Percentiles rank a stretch among this genome's conserved stretches.
Evolutionary conservation across 2,329 filamentous ascomycete genomes (phyloP).

Genomic region (Macrophomina pseudophaseolina): DNA sequence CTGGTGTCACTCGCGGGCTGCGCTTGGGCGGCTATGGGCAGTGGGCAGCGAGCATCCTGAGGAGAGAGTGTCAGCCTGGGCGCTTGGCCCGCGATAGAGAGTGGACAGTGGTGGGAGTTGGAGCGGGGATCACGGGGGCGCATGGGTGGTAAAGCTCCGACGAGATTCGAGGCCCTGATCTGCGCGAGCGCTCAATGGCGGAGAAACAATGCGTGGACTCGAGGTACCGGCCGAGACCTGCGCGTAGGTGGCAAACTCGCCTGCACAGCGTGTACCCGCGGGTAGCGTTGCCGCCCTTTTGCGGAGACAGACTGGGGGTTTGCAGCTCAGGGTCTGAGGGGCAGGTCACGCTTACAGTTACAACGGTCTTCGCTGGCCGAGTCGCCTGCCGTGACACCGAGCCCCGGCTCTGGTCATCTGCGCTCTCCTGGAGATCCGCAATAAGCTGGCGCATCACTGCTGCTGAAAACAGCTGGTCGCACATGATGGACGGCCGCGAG

Average conservation of each 20-base stretch:
- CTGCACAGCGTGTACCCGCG: slow-evolving; percentile 8
- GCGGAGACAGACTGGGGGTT: slow-evolving; percentile 13
- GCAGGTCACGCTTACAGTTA: slow-evolving; percentile 17
- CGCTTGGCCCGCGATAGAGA: neutral
- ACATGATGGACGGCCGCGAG: slow-evolving; percentile 18
- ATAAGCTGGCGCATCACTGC: slow-evolving; percentile 2
- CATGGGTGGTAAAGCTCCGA: slow-evolving; percentile 22
- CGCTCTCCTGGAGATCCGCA: slow-evolving; percentile 21
- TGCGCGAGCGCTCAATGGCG: slow-evolving; percentile 12
- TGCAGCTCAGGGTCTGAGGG: slow-evolving; percentile 17
- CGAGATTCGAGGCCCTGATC: slow-evolving; percentile 23
- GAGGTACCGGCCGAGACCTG: slow-evolving; percentile 17
- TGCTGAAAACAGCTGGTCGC: slow-evolving; percentile 25
- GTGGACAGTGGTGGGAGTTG: neutral
- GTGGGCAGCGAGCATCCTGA: neutral
- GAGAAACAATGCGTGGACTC: slow-evolving; percentile 12
- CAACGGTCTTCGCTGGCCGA: slow-evolving; percentile 18
- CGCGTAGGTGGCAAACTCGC: slow-evolving; percentile 5
- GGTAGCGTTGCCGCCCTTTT: neutral
- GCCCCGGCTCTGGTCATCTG: slow-evolving; percentile 24
- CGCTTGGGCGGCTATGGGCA: slow-evolving; percentile 13
- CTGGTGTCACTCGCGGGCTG: slow-evolving; percentile 7
- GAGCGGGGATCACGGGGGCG: slow-evolving; percentile 22
- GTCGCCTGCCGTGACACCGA: slow-evolving; percentile 24
- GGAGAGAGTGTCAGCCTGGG: neutral